A percentile compares a stretch with the other conserved stretches of the same genome.
These are phyloP conservation scores for Diaporthe sp. DNA, from an alignment of 2,329 filamentous ascomycete species.

Conservation along the genomic window DNA sequence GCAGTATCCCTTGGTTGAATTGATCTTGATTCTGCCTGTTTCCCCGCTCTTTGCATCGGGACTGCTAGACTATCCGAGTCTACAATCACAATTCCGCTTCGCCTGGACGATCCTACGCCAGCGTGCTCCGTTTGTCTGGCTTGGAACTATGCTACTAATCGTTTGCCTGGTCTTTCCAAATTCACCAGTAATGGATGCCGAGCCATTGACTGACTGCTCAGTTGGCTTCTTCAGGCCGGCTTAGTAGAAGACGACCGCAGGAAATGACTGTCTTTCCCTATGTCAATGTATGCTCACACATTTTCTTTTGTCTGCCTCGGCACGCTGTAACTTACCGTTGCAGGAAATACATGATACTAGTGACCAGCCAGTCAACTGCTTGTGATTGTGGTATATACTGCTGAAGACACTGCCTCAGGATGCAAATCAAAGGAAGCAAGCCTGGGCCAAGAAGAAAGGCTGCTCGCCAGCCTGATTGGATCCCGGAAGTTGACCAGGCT, in stretches of 20 bases:
- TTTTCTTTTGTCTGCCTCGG: neutral
- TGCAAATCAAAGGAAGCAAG: neutral
- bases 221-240: neutral
- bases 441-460: neutral
- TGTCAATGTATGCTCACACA: neutral
- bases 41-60: neutral
- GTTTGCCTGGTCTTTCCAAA: neutral
- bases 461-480: neutral
- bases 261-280: neutral
- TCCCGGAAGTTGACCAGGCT: neutral
- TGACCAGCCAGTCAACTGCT: no score
- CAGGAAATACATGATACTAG: no score
- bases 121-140: neutral
- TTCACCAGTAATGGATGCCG: neutral
- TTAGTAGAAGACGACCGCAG: neutral
- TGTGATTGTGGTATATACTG: no score
- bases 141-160: no score
- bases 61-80: neutral
- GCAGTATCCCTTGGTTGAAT: neutral
- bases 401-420: neutral
- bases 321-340: neutral
- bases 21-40: neutral
- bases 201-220: neutral
- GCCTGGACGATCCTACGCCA: no score
- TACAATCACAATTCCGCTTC: neutral